Percentiles rank a stretch among this genome's conserved stretches.
Evolutionary conservation across 2,329 filamentous ascomycete species (phyloP).

Genomic region (Neopestalotiopsis sp.): DNA sequence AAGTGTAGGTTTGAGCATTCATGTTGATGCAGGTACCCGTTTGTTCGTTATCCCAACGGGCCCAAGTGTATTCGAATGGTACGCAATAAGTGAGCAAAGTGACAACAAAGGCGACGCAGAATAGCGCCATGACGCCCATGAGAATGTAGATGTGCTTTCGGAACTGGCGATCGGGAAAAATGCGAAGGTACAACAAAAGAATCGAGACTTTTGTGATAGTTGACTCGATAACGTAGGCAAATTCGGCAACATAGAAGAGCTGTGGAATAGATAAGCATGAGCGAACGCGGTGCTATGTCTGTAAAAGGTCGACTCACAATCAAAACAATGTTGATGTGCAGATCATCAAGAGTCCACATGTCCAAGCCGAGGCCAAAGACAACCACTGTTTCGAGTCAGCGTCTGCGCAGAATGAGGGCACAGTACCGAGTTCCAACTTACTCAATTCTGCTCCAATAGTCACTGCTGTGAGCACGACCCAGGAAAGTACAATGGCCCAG

Average conservation of each 20-base stretch:
- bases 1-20: slow-evolving; percentile 20
- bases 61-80: slow-evolving; percentile 27
- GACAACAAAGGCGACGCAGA: slow-evolving; percentile 25
- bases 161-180: slow-evolving; percentile 20
- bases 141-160: slow-evolving; percentile 19
- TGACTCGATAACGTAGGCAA: slow-evolving; percentile 21
- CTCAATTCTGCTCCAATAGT: slow-evolving; percentile 27
- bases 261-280: neutral
- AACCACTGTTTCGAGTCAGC: slow-evolving; percentile 23
- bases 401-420: neutral
- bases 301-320: slow-evolving; percentile 20
- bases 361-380: slow-evolving; percentile 27
- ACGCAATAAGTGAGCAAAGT: slow-evolving; percentile 25
- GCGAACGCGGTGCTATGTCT: neutral
- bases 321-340: slow-evolving; percentile 23
- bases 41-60: slow-evolving; percentile 24
- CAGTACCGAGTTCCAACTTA: slow-evolving; percentile 12
- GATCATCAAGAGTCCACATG: slow-evolving; percentile 25
- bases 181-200: slow-evolving; percentile 20
- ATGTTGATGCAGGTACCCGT: slow-evolving; percentile 22
- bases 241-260: slow-evolving; percentile 22
- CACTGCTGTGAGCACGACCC: slow-evolving; percentile 24
- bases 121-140: slow-evolving; percentile 22
- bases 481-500: slow-evolving; percentile 28
- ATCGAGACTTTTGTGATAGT: slow-evolving; percentile 21